Conservation (phyloP, 2,329 filamentous ascomycete species). For the Phaeosphaeria sp. region DNA sequence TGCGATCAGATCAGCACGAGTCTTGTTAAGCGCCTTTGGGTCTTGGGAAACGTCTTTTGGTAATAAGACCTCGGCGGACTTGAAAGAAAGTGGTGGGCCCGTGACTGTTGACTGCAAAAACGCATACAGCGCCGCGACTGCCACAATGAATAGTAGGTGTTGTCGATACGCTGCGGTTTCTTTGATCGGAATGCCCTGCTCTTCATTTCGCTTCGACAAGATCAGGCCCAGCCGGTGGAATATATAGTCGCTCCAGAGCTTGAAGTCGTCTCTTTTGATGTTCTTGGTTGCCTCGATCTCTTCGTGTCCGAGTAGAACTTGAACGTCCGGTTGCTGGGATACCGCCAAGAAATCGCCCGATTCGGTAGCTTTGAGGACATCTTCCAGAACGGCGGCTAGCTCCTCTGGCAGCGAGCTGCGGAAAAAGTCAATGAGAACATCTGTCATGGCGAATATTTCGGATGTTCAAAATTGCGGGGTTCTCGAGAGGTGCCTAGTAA, state of each 20-base stretch:
- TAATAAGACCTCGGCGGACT: constrained; percentile 58
- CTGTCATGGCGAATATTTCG: constrained; percentile 46
- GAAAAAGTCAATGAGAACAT: constrained; percentile 52
- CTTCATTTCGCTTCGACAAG: constrained; percentile 39
- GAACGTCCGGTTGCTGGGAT: constrained; percentile 49
- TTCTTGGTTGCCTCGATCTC: constrained; percentile 42
- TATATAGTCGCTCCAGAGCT: constrained; percentile 55
- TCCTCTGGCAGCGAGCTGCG: constrained; percentile 52
- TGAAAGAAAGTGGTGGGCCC: constrained; percentile 76
- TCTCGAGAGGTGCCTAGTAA: constrained; percentile 25
- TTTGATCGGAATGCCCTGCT: constrained; percentile 24
- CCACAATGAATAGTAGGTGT: constrained; percentile 61
- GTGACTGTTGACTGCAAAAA: constrained; percentile 91
- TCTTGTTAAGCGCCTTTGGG: constrained; percentile 42
- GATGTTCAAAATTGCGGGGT: constrained; percentile 24
- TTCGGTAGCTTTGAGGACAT: constrained; percentile 49
- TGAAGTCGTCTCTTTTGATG: constrained; percentile 41
- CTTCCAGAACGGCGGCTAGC: constrained; percentile 46
- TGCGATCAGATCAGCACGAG: constrained; percentile 66
- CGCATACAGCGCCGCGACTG: constrained; percentile 73
- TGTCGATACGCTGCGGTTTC: constrained; percentile 50
- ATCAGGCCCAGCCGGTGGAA: constrained; percentile 52
- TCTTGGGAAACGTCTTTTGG: constrained; percentile 54
- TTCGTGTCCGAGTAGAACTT: constrained; percentile 50
- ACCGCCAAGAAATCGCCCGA: constrained; percentile 52